Conservation (phyloP, 2,329 filamentous ascomycete genomes). For the Aspergillus caelatus region DNA sequence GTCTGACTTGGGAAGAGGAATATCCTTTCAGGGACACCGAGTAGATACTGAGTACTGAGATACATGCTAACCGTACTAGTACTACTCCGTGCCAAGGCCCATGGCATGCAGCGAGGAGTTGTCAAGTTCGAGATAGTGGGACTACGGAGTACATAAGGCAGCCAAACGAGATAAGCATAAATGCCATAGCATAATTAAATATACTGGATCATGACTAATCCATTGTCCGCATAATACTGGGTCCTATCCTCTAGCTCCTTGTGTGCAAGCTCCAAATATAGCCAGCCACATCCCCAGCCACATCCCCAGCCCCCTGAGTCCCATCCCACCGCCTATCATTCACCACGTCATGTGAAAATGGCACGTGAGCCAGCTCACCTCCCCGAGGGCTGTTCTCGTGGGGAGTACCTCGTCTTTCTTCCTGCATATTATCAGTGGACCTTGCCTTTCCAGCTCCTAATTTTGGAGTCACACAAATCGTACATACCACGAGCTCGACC, state of each 20-base stretch:
- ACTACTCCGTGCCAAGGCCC: not conserved
- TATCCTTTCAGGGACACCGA: not conserved
- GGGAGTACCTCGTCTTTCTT: not conserved
- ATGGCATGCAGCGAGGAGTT: not conserved
- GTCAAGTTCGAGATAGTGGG: not conserved
- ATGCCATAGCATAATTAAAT: not conserved
- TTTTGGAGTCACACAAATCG: not conserved
- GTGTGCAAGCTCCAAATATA: not conserved
- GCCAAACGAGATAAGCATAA: not conserved
- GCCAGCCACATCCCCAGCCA: constrained; percentile 5
- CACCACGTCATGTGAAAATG: constrained; percentile 17
- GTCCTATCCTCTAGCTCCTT: not conserved
- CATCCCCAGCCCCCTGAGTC: not conserved
- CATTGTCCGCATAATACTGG: not conserved
- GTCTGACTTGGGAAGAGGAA: not conserved
- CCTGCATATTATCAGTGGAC: constrained; percentile 4
- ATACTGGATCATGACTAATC: not conserved
- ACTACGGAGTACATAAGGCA: not conserved
- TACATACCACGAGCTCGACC: not conserved
- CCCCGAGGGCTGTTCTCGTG: not conserved
- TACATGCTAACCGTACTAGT: not conserved
- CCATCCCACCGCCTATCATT: constrained; percentile 16
- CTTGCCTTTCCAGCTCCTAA: not conserved
- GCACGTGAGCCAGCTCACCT: constrained; percentile 14
- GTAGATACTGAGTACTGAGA: not conserved